phyloP scores from a whole-genome alignment of 257 asterid genomes.

The Dorcoceras hygrometricum region DNA sequence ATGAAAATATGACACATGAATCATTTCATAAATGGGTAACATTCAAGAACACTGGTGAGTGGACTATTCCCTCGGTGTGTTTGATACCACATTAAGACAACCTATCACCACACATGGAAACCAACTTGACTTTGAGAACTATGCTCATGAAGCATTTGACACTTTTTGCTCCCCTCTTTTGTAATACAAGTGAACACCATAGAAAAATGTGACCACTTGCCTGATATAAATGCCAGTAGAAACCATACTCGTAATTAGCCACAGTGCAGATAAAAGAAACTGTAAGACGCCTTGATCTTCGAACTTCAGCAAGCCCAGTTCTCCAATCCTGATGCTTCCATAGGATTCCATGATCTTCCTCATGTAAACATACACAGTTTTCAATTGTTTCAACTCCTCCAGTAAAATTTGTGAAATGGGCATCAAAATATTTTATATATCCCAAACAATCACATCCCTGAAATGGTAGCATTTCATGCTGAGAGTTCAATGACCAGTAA shows the following conservation, averaged over 20 bases:
- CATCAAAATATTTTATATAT: slow-evolving; percentile 79
- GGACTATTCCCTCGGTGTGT: background rate
- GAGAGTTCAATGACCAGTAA: slow-evolving; percentile 23
- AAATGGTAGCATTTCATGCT: slow-evolving; percentile 20
- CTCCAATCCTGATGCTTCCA: slow-evolving; percentile 99
- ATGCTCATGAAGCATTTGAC: background rate
- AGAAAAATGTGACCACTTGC: slow-evolving; percentile 34
- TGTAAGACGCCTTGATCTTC: slow-evolving; percentile 94
- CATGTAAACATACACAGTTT: slow-evolving; percentile 96
- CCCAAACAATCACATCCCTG: slow-evolving; percentile 99
- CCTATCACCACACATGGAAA: background rate
- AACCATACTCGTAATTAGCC: slow-evolving; percentile 95
- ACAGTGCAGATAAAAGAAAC: slow-evolving; percentile 96
- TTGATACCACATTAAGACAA: background rate
- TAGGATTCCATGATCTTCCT: slow-evolving; percentile 91
- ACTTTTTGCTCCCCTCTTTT: background rate
- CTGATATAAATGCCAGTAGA: slow-evolving; percentile 98
- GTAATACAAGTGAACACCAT: background rate
- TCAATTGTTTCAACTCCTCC: slow-evolving; percentile 98
- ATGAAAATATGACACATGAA: background rate
- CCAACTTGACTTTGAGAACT: slow-evolving; percentile 10
- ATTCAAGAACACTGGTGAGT: too few species aligned
- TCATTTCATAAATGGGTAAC: background rate
- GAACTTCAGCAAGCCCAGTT: slow-evolving; percentile 89
- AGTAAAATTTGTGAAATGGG: slow-evolving; percentile 81